A percentile compares a stretch with the other conserved stretches of the same genome.
phyloP scores from a whole-genome alignment of 2,329 filamentous ascomycete genomes.

The Epichloe scottii region DNA sequence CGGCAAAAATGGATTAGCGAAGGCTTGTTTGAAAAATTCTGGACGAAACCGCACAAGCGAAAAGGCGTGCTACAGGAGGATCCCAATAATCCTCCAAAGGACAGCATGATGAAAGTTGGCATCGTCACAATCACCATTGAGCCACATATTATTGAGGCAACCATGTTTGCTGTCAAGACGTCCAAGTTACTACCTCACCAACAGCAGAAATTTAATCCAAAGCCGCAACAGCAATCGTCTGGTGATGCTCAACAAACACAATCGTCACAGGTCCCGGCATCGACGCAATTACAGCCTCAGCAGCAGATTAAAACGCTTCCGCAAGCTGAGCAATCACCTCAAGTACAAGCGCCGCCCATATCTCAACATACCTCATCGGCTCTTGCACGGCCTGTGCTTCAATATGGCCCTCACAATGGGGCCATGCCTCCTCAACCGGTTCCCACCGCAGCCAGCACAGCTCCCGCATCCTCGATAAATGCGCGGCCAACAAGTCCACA shows the following conservation, averaged over 20 bases:
- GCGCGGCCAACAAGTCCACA: neutral
- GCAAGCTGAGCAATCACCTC: neutral
- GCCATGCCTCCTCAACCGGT: slow-evolving; percentile 42
- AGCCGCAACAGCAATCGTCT: slow-evolving; percentile 4
- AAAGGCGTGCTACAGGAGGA: slow-evolving; percentile 53
- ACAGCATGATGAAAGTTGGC: slow-evolving; percentile 62
- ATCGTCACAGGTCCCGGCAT: neutral
- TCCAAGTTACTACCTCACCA: slow-evolving; percentile 34
- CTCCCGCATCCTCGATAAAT: neutral
- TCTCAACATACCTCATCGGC: slow-evolving; percentile 1
- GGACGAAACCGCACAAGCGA: slow-evolving; percentile 58
- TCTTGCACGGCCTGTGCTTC: slow-evolving; percentile 41
- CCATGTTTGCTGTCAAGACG: slow-evolving; percentile 60
- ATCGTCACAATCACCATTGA: slow-evolving; percentile 64
- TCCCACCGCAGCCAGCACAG: slow-evolving; percentile 12
- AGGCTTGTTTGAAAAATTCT: slow-evolving; percentile 65
- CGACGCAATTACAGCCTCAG: slow-evolving; percentile 10
- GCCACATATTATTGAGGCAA: slow-evolving; percentile 68
- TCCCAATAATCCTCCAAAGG: slow-evolving; percentile 53
- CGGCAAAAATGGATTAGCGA: slow-evolving; percentile 60
- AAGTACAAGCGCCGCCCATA: neutral
- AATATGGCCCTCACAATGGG: slow-evolving; percentile 53
- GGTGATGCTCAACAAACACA: slow-evolving; percentile 11
- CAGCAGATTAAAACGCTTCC: slow-evolving; percentile 7
- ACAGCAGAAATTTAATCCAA: slow-evolving; percentile 9